These are phyloP conservation scores for Alternaria arbusti DNA, from an alignment of 2,329 filamentous ascomycete genomes.

Conservation along the genomic window DNA sequence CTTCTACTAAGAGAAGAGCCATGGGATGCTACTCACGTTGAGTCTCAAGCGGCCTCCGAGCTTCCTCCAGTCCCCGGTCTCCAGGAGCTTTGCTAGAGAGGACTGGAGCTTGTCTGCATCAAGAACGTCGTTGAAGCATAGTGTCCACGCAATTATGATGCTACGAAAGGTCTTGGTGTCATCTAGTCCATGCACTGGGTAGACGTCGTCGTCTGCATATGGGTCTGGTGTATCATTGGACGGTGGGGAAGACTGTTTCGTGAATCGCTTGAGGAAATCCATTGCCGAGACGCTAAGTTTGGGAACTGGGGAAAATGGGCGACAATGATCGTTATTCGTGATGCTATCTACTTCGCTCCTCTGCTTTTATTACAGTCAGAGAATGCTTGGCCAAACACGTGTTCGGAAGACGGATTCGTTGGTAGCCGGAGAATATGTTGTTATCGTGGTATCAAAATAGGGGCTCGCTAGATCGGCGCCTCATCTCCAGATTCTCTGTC, in stretches of 20 bases:
- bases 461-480: neutral
- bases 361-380: neutral
- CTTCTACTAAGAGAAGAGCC: too few species aligned
- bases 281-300: neutral
- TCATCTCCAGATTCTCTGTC: neutral
- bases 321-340: neutral
- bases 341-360: neutral
- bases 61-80: conserved; percentile 55
- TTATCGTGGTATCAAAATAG: neutral
- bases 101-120: conserved; percentile 49
- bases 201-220: conserved; percentile 18
- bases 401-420: neutral
- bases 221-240: neutral
- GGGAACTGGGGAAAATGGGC: neutral
- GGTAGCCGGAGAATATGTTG: neutral
- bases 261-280: neutral
- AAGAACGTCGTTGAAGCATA: conserved; percentile 57
- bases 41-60: conserved; percentile 54
- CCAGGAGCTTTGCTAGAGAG: conserved; percentile 48
- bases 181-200: conserved; percentile 26
- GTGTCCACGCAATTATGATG: conserved; percentile 31
- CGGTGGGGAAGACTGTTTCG: neutral
- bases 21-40: conserved; percentile 40
- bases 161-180: conserved; percentile 21
- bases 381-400: neutral